Evolutionary conservation across 2,329 filamentous ascomycete genomes (phyloP).

Genomic region (Penicillium freii): DNA sequence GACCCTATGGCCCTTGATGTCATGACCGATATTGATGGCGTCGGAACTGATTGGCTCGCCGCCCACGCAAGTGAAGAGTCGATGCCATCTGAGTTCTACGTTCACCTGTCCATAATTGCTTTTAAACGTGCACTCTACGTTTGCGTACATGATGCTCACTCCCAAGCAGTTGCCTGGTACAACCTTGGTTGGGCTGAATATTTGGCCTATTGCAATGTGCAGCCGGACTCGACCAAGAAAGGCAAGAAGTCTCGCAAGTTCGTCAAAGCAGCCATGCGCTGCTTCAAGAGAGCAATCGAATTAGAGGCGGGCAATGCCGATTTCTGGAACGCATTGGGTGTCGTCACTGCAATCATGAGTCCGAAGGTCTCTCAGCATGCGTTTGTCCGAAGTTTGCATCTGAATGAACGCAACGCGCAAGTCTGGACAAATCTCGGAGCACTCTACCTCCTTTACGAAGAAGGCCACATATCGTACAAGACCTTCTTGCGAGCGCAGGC

Average conservation of each 20-base stretch:
- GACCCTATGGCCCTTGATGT: conserved; percentile 56
- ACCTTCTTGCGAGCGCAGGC: conserved; percentile 90
- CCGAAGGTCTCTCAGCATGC: conserved; percentile 88
- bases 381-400: conserved; percentile 84
- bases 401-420: conserved; percentile 82
- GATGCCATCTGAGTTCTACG: conserved; percentile 51
- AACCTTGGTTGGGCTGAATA: conserved; percentile 95
- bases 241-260: conserved; percentile 61
- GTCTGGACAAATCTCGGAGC: conserved; percentile 90
- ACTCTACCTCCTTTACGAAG: conserved; percentile 79
- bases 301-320: conserved; percentile 90
- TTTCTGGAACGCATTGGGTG: conserved; percentile 95
- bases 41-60: conserved; percentile 46
- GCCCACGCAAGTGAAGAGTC: conserved; percentile 33
- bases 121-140: conserved; percentile 82
- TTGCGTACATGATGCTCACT: conserved; percentile 71
- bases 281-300: conserved; percentile 95
- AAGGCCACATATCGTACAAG: conserved; percentile 81
- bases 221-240: conserved; percentile 36
- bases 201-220: conserved; percentile 68
- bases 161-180: conserved; percentile 94
- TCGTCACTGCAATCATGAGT: conserved; percentile 82
- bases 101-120: conserved; percentile 74
- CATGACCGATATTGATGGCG: conserved; percentile 67
- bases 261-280: conserved; percentile 76